Conservation (phyloP, 768 basidiomycete genomes). For the Boletellus ananas region DNA sequence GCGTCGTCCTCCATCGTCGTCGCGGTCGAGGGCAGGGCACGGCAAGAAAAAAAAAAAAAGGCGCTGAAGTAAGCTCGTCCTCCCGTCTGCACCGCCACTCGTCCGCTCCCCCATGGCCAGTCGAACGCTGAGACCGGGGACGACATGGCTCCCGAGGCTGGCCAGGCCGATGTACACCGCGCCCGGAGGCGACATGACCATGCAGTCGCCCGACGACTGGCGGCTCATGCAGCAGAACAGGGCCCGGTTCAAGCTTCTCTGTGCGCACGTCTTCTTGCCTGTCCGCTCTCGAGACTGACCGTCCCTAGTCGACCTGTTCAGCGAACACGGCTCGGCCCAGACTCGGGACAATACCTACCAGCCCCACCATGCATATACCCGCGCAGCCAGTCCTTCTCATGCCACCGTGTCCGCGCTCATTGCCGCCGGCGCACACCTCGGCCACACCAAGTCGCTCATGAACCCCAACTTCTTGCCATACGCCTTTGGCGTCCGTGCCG, state of each 20-base stretch:
- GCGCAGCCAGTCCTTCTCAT: conserved; percentile 54
- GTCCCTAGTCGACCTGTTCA: conserved; percentile 54
- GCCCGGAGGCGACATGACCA: conserved; percentile 26
- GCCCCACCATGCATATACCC: conserved; percentile 66
- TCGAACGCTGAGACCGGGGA: conserved; percentile 19
- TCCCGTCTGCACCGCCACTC: conserved; percentile 31
- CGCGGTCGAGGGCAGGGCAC: conserved; percentile 31
- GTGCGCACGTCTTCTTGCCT: conserved; percentile 37
- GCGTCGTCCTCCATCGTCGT: conserved; percentile 78
- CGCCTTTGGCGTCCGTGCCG: conserved; percentile 87
- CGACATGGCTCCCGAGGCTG: conserved; percentile 22
- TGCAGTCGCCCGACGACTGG: conserved; percentile 63
- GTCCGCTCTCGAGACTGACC: conserved; percentile 9
- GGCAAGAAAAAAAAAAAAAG: conserved; percentile 38
- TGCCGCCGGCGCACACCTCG: conserved; percentile 91
- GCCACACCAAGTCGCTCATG: conserved; percentile 79
- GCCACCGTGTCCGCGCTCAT: conserved; percentile 85
- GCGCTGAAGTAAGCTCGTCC: conserved; percentile 53
- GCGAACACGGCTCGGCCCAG: conserved; percentile 75
- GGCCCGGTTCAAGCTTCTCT: conserved; percentile 50
- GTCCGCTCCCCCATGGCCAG: conserved; percentile 23
- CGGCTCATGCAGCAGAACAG: conserved; percentile 55
- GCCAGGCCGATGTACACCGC: conserved; percentile 29
- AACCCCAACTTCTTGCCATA: conserved; percentile 90
- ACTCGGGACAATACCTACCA: conserved; percentile 64